Conservation (phyloP, 2,329 filamentous ascomycete species). For the Cytospora paraplurivora region DNA sequence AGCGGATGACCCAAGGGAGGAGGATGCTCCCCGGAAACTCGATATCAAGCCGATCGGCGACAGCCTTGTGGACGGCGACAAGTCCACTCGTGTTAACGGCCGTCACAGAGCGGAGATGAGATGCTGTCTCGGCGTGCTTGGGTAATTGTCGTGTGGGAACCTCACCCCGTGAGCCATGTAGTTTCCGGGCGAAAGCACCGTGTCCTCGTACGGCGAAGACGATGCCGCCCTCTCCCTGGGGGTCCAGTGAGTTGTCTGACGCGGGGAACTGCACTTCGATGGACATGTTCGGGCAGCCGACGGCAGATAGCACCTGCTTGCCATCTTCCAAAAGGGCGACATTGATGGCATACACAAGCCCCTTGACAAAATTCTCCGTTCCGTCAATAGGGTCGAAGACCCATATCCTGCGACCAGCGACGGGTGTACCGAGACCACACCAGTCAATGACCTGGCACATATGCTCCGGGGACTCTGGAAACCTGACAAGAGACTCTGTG, state of each 20-base stretch:
- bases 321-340: conserved; percentile 55
- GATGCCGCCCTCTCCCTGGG: conserved; percentile 49
- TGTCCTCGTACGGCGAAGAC: conserved; percentile 52
- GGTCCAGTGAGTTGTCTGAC: conserved; percentile 48
- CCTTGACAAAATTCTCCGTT: conserved; percentile 57
- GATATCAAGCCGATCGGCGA: conserved; percentile 47
- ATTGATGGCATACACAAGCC: conserved; percentile 60
- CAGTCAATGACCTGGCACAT: conserved; percentile 58
- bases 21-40: conserved; percentile 53
- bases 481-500: conserved; percentile 33
- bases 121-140: conserved; percentile 33
- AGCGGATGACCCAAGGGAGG: conserved; percentile 60
- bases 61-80: conserved; percentile 47
- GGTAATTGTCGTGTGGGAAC: conserved; percentile 39
- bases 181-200: conserved; percentile 50
- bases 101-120: conserved; percentile 48
- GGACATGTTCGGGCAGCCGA: conserved; percentile 46
- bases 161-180: conserved; percentile 36
- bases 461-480: conserved; percentile 45
- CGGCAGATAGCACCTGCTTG: conserved; percentile 51
- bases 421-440: conserved; percentile 47
- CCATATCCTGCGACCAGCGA: conserved; percentile 49
- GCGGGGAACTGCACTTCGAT: conserved; percentile 44
- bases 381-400: conserved; percentile 65
- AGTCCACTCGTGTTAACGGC: conserved; percentile 50